Evolutionary conservation across 768 basidiomycete genomes (phyloP).

Genomic region (Boletus edulis): DNA sequence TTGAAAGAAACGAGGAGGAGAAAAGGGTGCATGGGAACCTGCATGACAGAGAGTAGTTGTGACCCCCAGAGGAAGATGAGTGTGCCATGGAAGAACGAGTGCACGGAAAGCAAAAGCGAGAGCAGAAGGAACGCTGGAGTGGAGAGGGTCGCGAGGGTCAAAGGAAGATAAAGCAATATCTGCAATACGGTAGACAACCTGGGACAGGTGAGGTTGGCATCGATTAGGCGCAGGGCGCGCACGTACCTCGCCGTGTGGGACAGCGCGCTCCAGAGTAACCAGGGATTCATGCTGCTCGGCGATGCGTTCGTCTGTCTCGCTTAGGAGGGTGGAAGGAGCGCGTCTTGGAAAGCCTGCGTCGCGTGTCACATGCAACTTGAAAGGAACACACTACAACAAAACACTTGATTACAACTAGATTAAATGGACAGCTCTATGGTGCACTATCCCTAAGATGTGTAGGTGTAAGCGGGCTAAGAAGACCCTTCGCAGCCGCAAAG

Average conservation of each 20-base stretch:
- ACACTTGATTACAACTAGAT: not conserved
- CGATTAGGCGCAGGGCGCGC: not conserved
- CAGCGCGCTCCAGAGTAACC: constrained; percentile 64
- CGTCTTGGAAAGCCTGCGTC: no score
- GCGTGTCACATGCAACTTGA: no score
- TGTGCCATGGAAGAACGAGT: constrained; percentile 82
- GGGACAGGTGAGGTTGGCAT: constrained; percentile 8
- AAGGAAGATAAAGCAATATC: constrained; percentile 79
- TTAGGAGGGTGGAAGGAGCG: not conserved
- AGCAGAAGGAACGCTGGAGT: constrained; percentile 77
- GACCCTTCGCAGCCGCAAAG: constrained; percentile 87
- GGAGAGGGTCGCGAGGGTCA: constrained; percentile 82
- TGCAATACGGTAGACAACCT: constrained; percentile 77
- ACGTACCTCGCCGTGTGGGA: constrained; percentile 61
- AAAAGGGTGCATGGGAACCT: constrained; percentile 85
- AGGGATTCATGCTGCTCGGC: constrained; percentile 43
- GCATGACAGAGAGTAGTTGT: constrained; percentile 68
- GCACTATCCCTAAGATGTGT: constrained; percentile 19
- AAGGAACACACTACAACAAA: not conserved
- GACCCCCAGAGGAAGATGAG: constrained; percentile 71
- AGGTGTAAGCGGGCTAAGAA: constrained; percentile 52
- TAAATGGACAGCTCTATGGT: constrained; percentile 22
- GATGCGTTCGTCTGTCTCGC: constrained; percentile 1
- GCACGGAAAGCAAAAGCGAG: constrained; percentile 71
- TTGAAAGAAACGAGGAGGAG: constrained; percentile 87